These are phyloP conservation scores for Solanum phureja DNA, from an alignment of 257 asterid genomes.

Conservation along the genomic window DNA sequence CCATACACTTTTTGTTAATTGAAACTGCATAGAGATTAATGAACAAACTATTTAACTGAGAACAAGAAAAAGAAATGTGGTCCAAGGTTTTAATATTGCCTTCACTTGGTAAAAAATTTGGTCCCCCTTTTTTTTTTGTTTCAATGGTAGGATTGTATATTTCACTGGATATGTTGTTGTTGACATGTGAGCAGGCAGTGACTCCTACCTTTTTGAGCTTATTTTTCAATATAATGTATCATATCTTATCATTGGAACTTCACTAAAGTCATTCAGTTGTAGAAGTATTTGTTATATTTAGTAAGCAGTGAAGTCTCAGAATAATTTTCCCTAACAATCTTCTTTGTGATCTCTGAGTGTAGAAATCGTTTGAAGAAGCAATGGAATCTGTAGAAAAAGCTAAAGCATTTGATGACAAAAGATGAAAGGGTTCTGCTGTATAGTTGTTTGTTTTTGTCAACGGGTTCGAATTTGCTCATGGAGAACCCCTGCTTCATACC, in stretches of 20 bases:
- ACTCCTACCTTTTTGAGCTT: not conserved
- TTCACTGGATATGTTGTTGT: not conserved
- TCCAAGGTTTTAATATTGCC: not conserved
- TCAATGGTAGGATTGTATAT: not conserved
- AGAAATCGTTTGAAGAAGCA: conserved; percentile 81
- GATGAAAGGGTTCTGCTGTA: not conserved
- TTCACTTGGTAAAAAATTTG: not conserved
- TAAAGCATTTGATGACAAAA: conserved; percentile 37
- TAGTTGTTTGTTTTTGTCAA: not conserved
- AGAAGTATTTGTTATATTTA: not conserved
- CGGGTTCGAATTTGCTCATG: not conserved
- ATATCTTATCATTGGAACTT: not conserved
- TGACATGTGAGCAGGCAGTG: not conserved
- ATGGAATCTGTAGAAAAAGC: conserved; percentile 57
- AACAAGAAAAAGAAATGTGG: not conserved
- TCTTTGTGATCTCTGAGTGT: not conserved
- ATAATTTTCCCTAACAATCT: not conserved
- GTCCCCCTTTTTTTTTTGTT: not conserved
- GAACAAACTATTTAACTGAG: not conserved
- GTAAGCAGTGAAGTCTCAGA: not conserved
- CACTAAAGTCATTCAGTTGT: not conserved
- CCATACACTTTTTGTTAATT: not conserved
- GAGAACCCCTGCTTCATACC: not conserved
- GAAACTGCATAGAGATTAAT: not conserved
- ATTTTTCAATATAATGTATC: not conserved